Evolutionary conservation across 2,329 filamentous ascomycete species (phyloP).

Genomic region (Zymoseptoria passerinii): DNA sequence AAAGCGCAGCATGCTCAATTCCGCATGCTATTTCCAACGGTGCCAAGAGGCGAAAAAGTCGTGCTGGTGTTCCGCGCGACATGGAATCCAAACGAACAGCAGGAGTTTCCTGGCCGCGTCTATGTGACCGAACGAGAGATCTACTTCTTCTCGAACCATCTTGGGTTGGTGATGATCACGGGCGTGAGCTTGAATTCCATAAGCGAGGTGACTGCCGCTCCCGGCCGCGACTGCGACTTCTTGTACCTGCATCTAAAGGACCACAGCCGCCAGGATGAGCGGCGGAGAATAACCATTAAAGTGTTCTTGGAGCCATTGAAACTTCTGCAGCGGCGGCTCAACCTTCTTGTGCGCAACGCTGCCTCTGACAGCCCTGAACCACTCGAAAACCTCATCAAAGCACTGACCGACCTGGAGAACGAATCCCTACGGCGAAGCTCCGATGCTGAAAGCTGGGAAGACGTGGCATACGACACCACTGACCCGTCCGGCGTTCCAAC

Average conservation of each 20-base stretch:
- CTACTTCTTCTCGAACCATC: constrained; percentile 94
- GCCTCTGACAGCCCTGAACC: constrained; percentile 61
- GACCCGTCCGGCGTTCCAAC: constrained; percentile 40
- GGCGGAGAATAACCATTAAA: constrained; percentile 75
- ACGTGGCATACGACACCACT: constrained; percentile 47
- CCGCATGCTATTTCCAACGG: constrained; percentile 77
- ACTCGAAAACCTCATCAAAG: constrained; percentile 61
- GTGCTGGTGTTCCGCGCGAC: constrained; percentile 88
- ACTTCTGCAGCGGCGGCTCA: constrained; percentile 73
- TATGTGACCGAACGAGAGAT: constrained; percentile 82
- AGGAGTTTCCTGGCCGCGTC: constrained; percentile 73
- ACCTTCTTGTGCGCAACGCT: constrained; percentile 74
- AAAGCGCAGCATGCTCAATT: constrained; percentile 85
- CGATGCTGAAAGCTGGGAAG: constrained; percentile 75
- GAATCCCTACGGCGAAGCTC: constrained; percentile 54
- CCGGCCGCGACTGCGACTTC: constrained; percentile 87
- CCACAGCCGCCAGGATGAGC: constrained; percentile 52
- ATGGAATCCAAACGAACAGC: constrained; percentile 69
- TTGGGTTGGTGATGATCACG: constrained; percentile 81
- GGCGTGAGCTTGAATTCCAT: constrained; percentile 67
- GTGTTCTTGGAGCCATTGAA: constrained; percentile 83
- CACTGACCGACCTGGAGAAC: constrained; percentile 66
- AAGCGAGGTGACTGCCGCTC: constrained; percentile 79
- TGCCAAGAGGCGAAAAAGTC: constrained; percentile 68
- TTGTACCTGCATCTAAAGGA: constrained; percentile 71